Evolutionary conservation across 495 filamentous ascomycete species (phyloP).

Genomic region (Penicillium psychrofluorescens): DNA sequence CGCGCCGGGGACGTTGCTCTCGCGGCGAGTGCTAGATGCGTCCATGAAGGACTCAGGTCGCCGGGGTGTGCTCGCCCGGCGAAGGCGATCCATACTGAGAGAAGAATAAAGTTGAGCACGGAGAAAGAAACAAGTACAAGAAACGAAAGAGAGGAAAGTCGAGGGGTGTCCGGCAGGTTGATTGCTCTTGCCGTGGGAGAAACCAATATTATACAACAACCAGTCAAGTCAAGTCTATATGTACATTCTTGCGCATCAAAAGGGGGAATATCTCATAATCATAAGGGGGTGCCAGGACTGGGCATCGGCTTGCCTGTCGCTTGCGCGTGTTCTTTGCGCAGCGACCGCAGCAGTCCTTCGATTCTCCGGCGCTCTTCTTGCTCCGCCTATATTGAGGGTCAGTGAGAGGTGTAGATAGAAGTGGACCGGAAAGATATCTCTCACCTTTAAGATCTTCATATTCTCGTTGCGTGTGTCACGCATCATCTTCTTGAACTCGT

Average conservation of each 20-base stretch:
- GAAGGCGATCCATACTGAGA: too few species aligned
- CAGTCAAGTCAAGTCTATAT: slow-evolving; percentile 10
- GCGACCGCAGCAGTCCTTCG: slow-evolving; percentile 48
- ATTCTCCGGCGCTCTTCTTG: slow-evolving; percentile 65
- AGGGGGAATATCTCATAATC: slow-evolving; percentile 23
- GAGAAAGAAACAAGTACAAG: background rate
- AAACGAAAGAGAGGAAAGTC: background rate
- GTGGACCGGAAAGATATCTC: slow-evolving; percentile 25
- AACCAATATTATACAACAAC: slow-evolving; percentile 14
- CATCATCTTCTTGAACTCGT: slow-evolving; percentile 91
- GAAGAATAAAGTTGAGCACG: background rate
- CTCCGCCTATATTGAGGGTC: slow-evolving; percentile 46
- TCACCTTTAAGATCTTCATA: slow-evolving; percentile 60
- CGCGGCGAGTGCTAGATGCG: slow-evolving; percentile 5
- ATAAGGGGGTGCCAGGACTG: slow-evolving; percentile 42
- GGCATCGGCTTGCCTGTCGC: slow-evolving; percentile 43
- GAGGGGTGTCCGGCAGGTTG: background rate
- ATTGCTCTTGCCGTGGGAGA: slow-evolving; percentile 18
- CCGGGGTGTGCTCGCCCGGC: background rate
- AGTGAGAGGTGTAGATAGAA: slow-evolving; percentile 8
- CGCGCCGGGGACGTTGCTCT: too few species aligned
- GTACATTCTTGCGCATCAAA: slow-evolving; percentile 11
- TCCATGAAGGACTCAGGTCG: background rate
- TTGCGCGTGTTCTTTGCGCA: slow-evolving; percentile 47
- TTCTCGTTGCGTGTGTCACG: slow-evolving; percentile 68